Percentiles rank a stretch among this genome's conserved stretches.
Evolutionary conservation across 192 early-diverging fungal species (phyloP).

Genomic region (Linnemannia zychae): DNA sequence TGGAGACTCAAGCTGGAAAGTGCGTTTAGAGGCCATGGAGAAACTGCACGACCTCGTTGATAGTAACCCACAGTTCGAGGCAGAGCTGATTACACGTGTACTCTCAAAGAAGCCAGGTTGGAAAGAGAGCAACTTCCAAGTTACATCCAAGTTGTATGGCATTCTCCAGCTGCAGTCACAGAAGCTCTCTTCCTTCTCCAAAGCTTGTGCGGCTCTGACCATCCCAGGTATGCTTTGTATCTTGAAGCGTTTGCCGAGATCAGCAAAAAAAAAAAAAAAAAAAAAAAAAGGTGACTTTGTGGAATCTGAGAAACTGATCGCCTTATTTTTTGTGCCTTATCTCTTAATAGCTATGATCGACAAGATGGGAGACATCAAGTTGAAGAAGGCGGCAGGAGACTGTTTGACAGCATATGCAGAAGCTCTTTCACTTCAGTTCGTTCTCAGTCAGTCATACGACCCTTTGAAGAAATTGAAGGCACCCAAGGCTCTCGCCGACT

Average conservation of each 20-base stretch:
- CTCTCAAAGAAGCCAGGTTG: slow-evolving; percentile 90
- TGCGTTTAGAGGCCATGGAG: slow-evolving; percentile 86
- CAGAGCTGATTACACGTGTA: slow-evolving; percentile 87
- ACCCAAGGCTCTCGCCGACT: slow-evolving; percentile 92
- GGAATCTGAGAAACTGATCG: background rate
- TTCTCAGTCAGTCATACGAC: slow-evolving; percentile 83
- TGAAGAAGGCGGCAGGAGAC: slow-evolving; percentile 87
- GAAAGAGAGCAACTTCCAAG: slow-evolving; percentile 99
- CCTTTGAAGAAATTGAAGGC: slow-evolving; percentile 85
- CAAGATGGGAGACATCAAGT: slow-evolving; percentile 96
- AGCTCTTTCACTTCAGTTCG: slow-evolving; percentile 81
- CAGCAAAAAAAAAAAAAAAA: background rate
- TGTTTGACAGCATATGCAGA: slow-evolving; percentile 86
- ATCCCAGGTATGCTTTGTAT: slow-evolving; percentile 65
- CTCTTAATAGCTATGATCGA: slow-evolving; percentile 76
- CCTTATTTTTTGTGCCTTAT: background rate
- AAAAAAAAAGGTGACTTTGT: background rate
- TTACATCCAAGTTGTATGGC: slow-evolving; percentile 81
- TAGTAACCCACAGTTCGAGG: slow-evolving; percentile 66
- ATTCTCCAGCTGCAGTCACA: slow-evolving; percentile 80
- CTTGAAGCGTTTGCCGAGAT: background rate
- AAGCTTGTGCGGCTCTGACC: slow-evolving; percentile 77
- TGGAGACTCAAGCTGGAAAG: slow-evolving; percentile 87
- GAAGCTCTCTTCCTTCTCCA: slow-evolving; percentile 73
- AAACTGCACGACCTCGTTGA: slow-evolving; percentile 78